A percentile compares a stretch with the other conserved stretches of the same genome.
These are phyloP conservation scores for Anthoceros angustus DNA, from an alignment of 225 moss, liverwort and hornwort genomes.

Conservation along the genomic window DNA sequence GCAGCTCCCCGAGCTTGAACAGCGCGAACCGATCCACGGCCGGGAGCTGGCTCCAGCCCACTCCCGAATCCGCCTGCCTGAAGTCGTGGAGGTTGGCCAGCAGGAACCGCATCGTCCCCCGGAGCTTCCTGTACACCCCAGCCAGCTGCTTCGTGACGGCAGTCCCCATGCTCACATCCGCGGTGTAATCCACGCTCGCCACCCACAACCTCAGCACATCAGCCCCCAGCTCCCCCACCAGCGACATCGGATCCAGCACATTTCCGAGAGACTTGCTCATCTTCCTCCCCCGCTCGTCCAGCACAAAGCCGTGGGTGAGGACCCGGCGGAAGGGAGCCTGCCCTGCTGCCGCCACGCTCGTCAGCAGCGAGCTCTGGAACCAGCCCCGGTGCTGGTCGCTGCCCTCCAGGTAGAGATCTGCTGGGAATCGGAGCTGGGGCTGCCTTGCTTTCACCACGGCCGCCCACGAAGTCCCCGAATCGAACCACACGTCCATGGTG, in stretches of 20 bases:
- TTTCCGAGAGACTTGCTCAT: constrained; percentile 98
- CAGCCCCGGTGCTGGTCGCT: constrained; percentile 98
- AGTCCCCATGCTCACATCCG: constrained; percentile 83
- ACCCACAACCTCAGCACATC: constrained; percentile 97
- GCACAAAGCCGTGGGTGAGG: constrained; percentile 87
- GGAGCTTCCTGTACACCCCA: constrained; percentile 85
- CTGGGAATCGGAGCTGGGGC: constrained; percentile 72
- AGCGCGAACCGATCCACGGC: constrained; percentile 80
- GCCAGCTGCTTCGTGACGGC: constrained; percentile 81
- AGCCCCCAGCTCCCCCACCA: constrained; percentile 88
- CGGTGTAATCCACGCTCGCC: constrained; percentile 90
- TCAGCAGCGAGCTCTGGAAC: constrained; percentile 98
- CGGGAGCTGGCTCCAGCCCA: constrained; percentile 60
- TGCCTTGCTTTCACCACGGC: constrained; percentile 53
- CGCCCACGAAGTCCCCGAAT: constrained; percentile 97
- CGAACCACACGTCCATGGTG: constrained; percentile 99
- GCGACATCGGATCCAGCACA: constrained; percentile 66
- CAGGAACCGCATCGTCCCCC: constrained; percentile 88
- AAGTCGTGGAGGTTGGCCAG: constrained; percentile 96
- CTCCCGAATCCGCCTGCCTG: constrained; percentile 45
- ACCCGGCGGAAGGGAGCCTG: constrained; percentile 73
- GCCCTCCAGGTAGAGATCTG: constrained; percentile 89
- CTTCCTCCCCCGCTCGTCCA: constrained; percentile 86
- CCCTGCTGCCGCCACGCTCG: constrained; percentile 86
- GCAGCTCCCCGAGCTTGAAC: constrained; percentile 49